A percentile compares a stretch with the other conserved stretches of the same genome.
These are phyloP conservation scores for Trametes elegans DNA, from an alignment of 768 basidiomycete genomes.

Conservation along the genomic window DNA sequence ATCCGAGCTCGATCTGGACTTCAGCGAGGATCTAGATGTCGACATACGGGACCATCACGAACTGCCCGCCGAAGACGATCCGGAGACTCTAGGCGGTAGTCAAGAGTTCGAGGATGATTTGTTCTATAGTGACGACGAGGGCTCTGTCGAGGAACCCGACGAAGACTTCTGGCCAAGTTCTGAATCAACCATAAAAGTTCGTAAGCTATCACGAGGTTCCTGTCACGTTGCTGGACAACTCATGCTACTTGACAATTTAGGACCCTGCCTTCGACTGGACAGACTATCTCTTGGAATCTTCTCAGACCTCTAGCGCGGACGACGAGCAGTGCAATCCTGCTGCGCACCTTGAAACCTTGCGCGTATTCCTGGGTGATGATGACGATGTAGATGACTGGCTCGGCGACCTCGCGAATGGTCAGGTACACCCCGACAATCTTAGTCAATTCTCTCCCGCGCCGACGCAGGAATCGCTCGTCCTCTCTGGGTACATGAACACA, in stretches of 20 bases:
- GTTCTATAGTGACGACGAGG: background rate
- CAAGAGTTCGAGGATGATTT: background rate
- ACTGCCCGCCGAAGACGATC: background rate
- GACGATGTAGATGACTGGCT: constrained; percentile 6
- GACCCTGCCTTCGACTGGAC: constrained; percentile 2
- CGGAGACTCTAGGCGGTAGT: background rate
- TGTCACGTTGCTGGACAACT: background rate
- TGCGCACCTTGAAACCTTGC: background rate
- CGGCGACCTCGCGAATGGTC: background rate
- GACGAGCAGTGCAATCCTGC: background rate
- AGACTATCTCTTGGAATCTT: background rate
- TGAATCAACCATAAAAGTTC: constrained; percentile 15
- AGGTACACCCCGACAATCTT: background rate
- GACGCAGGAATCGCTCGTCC: no score
- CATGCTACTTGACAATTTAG: background rate
- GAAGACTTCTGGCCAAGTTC: constrained; percentile 15
- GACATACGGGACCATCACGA: background rate
- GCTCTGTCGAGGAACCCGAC: background rate
- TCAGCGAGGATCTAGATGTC: background rate
- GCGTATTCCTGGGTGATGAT: constrained; percentile 2
- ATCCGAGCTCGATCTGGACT: background rate
- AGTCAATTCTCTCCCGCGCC: background rate
- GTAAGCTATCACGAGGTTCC: background rate
- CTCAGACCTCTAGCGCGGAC: background rate
- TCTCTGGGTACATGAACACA: background rate